phyloP scores from a whole-genome alignment of 2,329 filamentous ascomycete species.

The Onygenales sp. region DNA sequence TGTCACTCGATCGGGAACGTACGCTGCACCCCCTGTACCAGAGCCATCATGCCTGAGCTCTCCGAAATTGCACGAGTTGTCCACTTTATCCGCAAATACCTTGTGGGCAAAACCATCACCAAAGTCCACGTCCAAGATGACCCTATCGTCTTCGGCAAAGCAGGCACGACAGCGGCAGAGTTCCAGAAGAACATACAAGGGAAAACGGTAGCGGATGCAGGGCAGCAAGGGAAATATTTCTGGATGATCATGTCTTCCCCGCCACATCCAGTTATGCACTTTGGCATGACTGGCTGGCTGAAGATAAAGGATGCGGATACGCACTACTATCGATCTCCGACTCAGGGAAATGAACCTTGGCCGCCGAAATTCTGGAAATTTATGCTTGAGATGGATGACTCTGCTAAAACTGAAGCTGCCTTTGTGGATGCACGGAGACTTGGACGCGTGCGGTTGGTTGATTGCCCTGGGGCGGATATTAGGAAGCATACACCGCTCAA shows the following conservation, averaged over 20 bases:
- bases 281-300: constrained; percentile 75
- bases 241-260: constrained; percentile 71
- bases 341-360: constrained; percentile 54
- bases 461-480: constrained; percentile 69
- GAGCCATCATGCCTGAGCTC: constrained; percentile 37
- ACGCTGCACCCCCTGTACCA: background rate
- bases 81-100: constrained; percentile 69
- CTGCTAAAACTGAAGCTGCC: constrained; percentile 56
- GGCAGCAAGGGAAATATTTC: constrained; percentile 94
- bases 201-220: constrained; percentile 61
- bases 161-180: constrained; percentile 64
- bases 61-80: constrained; percentile 70
- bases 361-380: constrained; percentile 90
- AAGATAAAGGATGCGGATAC: constrained; percentile 72
- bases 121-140: constrained; percentile 67
- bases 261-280: constrained; percentile 82
- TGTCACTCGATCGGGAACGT: background rate
- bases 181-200: constrained; percentile 67
- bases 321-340: constrained; percentile 65
- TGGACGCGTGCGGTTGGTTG: constrained; percentile 67
- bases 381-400: constrained; percentile 55
- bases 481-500: constrained; percentile 67
- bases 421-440: constrained; percentile 79
- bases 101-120: constrained; percentile 73
- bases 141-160: constrained; percentile 80